Evolutionary conservation across 2,329 filamentous ascomycete genomes (phyloP), one percentile per base, ranked within the genome.

Genomic region (Cercospora sp.): DNA sequence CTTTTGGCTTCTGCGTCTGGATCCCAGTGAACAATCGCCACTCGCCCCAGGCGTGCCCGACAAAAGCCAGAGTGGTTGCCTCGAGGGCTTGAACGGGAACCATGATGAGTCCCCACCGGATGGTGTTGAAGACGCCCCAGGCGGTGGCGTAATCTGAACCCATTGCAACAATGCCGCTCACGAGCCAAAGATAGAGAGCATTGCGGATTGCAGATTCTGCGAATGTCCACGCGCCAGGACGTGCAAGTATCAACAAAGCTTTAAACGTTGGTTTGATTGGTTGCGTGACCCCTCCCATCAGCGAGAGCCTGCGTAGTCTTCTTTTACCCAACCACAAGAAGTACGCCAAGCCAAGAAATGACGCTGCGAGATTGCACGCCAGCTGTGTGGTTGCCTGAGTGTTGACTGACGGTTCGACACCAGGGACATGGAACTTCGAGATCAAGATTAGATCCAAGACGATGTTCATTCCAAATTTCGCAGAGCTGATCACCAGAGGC

Each of bases 71-170:
- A 0, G 87, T 83, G 0, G 89, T 89, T 2, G 87, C 86, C 76
- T 93, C 89, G 0, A 92, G 80, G 0, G 89, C 84, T 68, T 87
- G 85, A 0, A 92, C 87, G 0, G 90, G 90, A 0, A 92, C 89
- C 90, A 92, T 93, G 31, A 92, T 81, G 0, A 92, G 80, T 0
- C 90, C 90, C 90, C 90, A 92, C 13, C 89, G 84, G 51, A 92
- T 92, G 0, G 89, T 92, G 65, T 86, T 90, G 80, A 93, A 93
- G 9, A 92, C 82, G 1, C 89, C 87, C 90, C 89, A 93, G 0
- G 90, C 89, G 0, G 89, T 92, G 0, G 89, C 87, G 75, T 92
- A 92, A 6, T 87, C 84, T 0, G 81, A 78, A 0, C 89, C 89
- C 67, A 92, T 81, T 0, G 84, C 79, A 0, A 92, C 84, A 18